Conservation (phyloP, 345 rosid genomes). For the Carallia brachiata region DNA sequence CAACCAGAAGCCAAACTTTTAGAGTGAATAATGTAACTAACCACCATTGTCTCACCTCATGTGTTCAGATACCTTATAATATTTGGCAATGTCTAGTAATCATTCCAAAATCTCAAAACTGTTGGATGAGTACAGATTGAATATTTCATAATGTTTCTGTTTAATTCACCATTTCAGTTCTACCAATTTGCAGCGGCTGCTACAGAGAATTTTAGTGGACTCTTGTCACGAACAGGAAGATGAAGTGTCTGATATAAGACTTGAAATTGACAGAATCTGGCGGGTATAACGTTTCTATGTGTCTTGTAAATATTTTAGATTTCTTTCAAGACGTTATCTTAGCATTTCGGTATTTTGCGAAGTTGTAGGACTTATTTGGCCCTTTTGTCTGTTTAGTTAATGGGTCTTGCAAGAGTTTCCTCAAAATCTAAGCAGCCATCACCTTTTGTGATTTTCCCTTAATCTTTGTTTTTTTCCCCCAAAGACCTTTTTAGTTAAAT, state of each 20-base stretch:
- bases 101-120: not conserved
- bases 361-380: not conserved
- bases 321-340: not conserved
- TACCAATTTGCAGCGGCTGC: constrained; percentile 56
- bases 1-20: not conserved
- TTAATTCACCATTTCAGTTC: constrained; percentile 10
- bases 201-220: constrained; percentile 47
- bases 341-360: not conserved
- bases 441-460: not conserved
- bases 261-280: constrained; percentile 43
- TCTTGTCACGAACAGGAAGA: constrained; percentile 20
- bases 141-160: not conserved
- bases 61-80: not conserved
- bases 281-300: constrained; percentile 40
- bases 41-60: not conserved
- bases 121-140: not conserved
- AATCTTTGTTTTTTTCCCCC: not conserved
- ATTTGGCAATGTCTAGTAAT: not conserved
- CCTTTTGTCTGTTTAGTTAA: not conserved
- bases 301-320: not conserved
- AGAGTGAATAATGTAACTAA: not conserved
- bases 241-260: constrained; percentile 11
- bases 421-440: not conserved
- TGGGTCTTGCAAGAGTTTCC: not conserved
- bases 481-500: not conserved